phyloP scores from a whole-genome alignment of 371 early-diverging fungal species.

The Basidiobolus heterosporus region DNA sequence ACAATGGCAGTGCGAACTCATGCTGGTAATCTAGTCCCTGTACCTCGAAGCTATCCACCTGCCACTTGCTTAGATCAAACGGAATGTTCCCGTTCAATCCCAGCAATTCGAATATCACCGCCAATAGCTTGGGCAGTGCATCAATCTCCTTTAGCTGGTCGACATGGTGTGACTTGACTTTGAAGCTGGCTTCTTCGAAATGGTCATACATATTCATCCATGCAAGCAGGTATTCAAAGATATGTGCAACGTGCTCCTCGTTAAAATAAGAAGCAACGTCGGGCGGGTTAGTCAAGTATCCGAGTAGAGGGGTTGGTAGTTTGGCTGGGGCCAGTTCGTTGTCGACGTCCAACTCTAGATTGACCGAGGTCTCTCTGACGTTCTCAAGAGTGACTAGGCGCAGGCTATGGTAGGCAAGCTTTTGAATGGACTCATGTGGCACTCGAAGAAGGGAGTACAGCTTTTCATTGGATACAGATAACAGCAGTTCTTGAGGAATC shows the following conservation, averaged over 20 bases:
- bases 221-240: neutral
- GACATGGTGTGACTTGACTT: conserved; percentile 44
- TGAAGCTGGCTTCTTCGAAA: conserved; percentile 15
- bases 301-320: neutral
- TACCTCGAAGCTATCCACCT: conserved; percentile 39
- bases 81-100: conserved; percentile 30
- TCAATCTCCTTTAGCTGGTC: conserved; percentile 37
- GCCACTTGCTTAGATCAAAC: conserved; percentile 59
- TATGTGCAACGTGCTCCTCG: neutral
- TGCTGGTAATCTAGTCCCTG: conserved; percentile 18
- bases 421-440: conserved; percentile 16
- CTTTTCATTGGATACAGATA: conserved; percentile 4
- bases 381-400: conserved; percentile 8
- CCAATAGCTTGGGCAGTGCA: conserved; percentile 30
- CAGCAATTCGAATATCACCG: conserved; percentile 40
- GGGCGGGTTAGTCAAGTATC: neutral
- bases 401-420: conserved; percentile 11
- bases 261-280: neutral
- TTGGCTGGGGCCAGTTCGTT: neutral
- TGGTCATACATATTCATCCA: neutral
- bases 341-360: conserved; percentile 10
- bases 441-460: conserved; percentile 11
- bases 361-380: conserved; percentile 13
- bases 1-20: conserved; percentile 13
- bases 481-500: conserved; percentile 11